Conservation (phyloP, 2,329 filamentous ascomycete species). For the Pseudogymnoascus destructans region DNA sequence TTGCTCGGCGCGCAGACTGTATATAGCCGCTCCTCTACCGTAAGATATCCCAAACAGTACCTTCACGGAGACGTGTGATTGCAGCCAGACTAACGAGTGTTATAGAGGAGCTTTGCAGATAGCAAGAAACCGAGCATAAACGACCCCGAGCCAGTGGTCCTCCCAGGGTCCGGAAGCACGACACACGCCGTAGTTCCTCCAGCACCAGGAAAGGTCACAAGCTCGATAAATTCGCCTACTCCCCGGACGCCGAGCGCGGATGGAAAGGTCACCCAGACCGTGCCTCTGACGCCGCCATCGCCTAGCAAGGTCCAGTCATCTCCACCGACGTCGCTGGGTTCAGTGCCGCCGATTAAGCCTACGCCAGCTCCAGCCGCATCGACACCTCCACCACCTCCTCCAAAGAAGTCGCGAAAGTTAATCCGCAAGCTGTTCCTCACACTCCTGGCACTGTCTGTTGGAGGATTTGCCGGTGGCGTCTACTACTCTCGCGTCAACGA, state of each 20-base stretch:
- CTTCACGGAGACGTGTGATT: conserved; percentile 28
- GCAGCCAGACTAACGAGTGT: conserved; percentile 10
- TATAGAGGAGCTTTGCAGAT: conserved; percentile 45
- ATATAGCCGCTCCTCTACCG: conserved; percentile 24
- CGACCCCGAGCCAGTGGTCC: conserved; percentile 36
- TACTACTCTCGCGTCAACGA: conserved; percentile 90
- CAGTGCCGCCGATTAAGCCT: conserved; percentile 18
- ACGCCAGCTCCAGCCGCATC: conserved; percentile 25
- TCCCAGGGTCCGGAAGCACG: conserved; percentile 35
- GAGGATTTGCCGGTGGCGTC: conserved; percentile 77
- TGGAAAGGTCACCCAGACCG: conserved; percentile 35
- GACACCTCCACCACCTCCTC: conserved; percentile 26
- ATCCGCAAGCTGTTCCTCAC: conserved; percentile 68
- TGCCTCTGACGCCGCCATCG: conserved; percentile 34
- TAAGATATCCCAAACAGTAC: conserved; percentile 12
- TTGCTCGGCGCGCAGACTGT: conserved; percentile 36
- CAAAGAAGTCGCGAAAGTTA: conserved; percentile 41
- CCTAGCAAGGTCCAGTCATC: conserved; percentile 28
- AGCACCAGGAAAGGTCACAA: conserved; percentile 19
- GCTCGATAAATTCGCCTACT: conserved; percentile 22
- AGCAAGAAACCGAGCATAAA: conserved; percentile 37
- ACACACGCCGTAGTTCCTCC: conserved; percentile 28
- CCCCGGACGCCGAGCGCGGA: conserved; percentile 27
- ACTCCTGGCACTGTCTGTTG: conserved; percentile 58
- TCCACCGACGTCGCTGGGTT: conserved; percentile 22